Base-by-base conservation (phyloP, 169 alveolate genomes). In the Neospora caninum region DNA sequence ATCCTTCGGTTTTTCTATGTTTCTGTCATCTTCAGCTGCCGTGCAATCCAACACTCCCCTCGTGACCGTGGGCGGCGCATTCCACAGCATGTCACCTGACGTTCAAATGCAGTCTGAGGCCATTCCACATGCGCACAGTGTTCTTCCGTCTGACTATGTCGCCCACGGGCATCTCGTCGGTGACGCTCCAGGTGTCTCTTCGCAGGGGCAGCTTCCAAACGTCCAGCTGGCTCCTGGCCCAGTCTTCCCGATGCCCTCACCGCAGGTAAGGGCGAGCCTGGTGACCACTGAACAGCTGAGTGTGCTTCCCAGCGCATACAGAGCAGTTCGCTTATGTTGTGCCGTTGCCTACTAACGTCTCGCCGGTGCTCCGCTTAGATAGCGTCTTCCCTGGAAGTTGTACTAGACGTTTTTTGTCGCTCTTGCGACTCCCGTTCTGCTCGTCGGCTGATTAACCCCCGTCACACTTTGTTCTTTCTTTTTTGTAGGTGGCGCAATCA, bases 221-320 rank as follows among this genome's bases (percentile, higher is more conserved):
- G 38, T 41, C 53, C 95, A 93, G 87, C 93, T 93, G 34, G 67
- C 95, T 7, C 95, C 95, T 34, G 95, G 95, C 69, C 95, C 95
- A 9, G 93, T 93, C 86, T 93, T 64, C 42, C 95, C 95, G 53
- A 70, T 53, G 69, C 95, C 95, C 34, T 69, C 95, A 36, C 95
- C 95, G 10, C 95, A 93, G 93, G 95, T 93, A 64, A 64, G 73
- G n/a, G 34, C 20, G 73, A 22, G 13, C 58, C 58, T n/a, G n/a
- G n/a, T n/a, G 58, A 49, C 58, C 58, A 49, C 58, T 7, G 58
- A 49, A 49, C 4, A 13, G 58, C 13, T 49, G 58, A 4, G 22
- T 49, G 13, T 13, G 58, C 58, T 49, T 13, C 58, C 58, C 58
- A 49, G 58, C 13, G 58, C 58, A 49, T 13, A 49, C 4, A 49